phyloP scores from a whole-genome alignment of 345 rosid species.

The Corymbia maculata region DNA sequence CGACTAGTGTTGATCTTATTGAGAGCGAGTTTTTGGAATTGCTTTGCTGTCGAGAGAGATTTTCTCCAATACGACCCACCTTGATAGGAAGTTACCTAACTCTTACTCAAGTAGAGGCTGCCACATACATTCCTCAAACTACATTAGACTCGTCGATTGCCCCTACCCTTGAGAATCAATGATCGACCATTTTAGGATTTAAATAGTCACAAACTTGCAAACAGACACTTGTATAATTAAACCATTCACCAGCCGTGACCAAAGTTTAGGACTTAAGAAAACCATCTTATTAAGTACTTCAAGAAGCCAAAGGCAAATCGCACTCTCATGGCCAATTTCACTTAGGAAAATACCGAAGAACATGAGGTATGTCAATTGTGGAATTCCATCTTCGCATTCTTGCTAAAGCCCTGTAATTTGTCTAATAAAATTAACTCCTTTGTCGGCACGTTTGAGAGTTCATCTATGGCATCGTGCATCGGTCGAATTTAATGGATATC shows the following conservation, averaged over 20 bases:
- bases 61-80: not conserved
- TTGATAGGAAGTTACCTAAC: not conserved
- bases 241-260: not conserved
- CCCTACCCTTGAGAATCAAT: not conserved
- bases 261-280: not conserved
- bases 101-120: not conserved
- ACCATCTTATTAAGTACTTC: not conserved
- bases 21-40: not conserved
- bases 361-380: too few relatives aligned
- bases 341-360: not conserved
- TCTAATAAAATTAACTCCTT: not conserved
- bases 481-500: not conserved
- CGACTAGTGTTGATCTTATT: not conserved
- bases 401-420: not conserved
- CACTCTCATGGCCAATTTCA: not conserved
- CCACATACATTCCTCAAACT: not conserved
- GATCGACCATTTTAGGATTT: not conserved
- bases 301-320: not conserved
- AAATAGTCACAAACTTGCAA: rapidly evolving
- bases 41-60: not conserved
- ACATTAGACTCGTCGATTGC: not conserved
- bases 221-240: not conserved
- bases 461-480: not conserved
- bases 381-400: too few relatives aligned
- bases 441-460: not conserved